Evolutionary conservation across 2,329 filamentous ascomycete species (phyloP).

Genomic region (Phoma herbarum): DNA sequence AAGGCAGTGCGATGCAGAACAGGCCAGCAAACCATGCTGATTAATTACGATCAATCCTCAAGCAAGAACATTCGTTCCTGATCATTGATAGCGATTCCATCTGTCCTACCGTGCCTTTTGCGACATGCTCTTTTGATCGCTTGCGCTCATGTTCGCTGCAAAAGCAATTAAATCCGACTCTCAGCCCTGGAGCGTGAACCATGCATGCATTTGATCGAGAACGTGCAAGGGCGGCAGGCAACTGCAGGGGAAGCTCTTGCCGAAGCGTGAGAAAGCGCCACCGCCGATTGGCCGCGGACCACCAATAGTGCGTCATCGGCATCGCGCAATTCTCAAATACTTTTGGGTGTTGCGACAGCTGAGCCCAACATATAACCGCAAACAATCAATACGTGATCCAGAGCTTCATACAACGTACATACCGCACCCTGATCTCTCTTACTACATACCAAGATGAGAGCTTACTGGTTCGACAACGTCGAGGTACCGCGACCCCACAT

Average conservation of each 20-base stretch:
- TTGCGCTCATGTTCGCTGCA: not conserved
- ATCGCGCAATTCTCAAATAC: constrained; percentile 34
- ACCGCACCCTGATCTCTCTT: not conserved
- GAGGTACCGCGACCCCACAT: constrained; percentile 55
- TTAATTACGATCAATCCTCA: not conserved
- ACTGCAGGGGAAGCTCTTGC: constrained; percentile 7
- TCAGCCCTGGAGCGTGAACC: not conserved
- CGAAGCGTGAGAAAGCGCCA: constrained; percentile 35
- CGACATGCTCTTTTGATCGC: not conserved
- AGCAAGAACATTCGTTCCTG: not conserved
- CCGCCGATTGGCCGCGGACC: constrained; percentile 34
- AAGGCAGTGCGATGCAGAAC: not conserved
- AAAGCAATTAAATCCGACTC: not conserved
- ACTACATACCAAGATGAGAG: constrained; percentile 62
- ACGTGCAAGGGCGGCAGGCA: constrained; percentile 10
- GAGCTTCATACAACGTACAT: not conserved
- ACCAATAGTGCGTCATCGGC: constrained; percentile 27
- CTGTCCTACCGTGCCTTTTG: not conserved
- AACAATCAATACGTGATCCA: not conserved
- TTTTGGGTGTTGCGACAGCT: constrained; percentile 19
- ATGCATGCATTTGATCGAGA: not conserved
- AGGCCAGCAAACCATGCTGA: not conserved
- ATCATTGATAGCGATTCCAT: not conserved
- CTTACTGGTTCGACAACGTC: constrained; percentile 75
- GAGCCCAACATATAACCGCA: constrained; percentile 20